A percentile compares a stretch with the other conserved stretches of the same genome.
These are phyloP conservation scores for Clonostachys rhizophaga DNA, from an alignment of 2,329 filamentous ascomycete species.

Conservation along the genomic window DNA sequence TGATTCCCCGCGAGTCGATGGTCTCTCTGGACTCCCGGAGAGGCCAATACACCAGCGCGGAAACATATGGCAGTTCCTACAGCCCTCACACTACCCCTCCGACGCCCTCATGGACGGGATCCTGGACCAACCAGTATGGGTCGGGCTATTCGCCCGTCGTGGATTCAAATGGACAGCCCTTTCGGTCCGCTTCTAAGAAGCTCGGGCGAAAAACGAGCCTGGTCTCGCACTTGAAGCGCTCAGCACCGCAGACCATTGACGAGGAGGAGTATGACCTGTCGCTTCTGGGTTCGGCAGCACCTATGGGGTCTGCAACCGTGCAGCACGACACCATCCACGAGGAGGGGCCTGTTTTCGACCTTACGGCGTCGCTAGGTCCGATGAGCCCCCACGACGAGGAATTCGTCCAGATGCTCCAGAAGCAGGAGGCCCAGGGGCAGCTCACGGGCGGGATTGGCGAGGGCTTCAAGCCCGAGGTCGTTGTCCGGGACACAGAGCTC, in stretches of 20 bases:
- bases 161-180: background rate
- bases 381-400: conserved; percentile 34
- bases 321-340: conserved; percentile 22
- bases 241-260: conserved; percentile 19
- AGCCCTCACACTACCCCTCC: background rate
- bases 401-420: conserved; percentile 39
- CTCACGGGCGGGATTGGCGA: conserved; percentile 55
- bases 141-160: background rate
- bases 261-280: conserved; percentile 38
- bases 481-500: conserved; percentile 45
- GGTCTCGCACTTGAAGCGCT: conserved; percentile 5
- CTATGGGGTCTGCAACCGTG: conserved; percentile 23
- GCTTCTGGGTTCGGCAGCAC: conserved; percentile 32
- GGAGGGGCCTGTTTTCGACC: conserved; percentile 32
- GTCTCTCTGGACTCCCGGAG: conserved; percentile 28
- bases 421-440: conserved; percentile 47
- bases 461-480: conserved; percentile 43
- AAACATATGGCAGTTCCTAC: background rate
- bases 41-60: background rate
- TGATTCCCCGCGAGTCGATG: conserved; percentile 29
- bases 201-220: background rate
- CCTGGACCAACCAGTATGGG: background rate
- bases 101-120: background rate
- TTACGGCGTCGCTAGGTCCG: conserved; percentile 40
- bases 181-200: background rate